Conservation (phyloP, 768 basidiomycete genomes). For the Hirschioporus abietinus region DNA sequence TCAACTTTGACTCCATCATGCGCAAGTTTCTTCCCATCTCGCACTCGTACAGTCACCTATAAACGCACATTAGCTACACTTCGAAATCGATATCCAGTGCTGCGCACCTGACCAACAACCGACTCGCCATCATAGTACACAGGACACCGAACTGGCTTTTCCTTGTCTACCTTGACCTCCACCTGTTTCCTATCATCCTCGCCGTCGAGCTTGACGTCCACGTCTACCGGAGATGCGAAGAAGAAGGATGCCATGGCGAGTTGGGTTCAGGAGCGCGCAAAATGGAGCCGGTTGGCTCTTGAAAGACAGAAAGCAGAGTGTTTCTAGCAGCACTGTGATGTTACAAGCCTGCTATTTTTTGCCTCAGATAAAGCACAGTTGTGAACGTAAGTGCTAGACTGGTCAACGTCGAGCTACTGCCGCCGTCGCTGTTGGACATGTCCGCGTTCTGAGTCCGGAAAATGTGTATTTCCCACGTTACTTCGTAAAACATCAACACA, state of each 20-base stretch:
- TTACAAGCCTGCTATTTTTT: no score
- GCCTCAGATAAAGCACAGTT: no score
- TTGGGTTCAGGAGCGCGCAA: not conserved
- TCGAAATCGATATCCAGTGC: not conserved
- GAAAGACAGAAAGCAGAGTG: no score
- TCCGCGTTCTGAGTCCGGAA: not conserved
- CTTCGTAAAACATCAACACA: not conserved
- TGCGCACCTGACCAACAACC: constrained; percentile 75
- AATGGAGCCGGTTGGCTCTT: no score
- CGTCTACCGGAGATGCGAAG: constrained; percentile 86
- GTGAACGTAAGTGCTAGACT: no score
- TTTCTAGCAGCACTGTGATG: no score
- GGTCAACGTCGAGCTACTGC: no score
- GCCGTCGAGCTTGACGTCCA: constrained; percentile 82
- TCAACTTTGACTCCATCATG: constrained; percentile 99
- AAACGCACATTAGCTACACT: not conserved
- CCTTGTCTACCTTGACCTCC: constrained; percentile 87
- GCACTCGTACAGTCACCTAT: constrained; percentile 80
- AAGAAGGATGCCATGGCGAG: constrained; percentile 78
- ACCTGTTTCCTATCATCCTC: constrained; percentile 87
- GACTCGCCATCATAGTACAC: constrained; percentile 96
- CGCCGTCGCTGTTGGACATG: no score
- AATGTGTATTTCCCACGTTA: not conserved
- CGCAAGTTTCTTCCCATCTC: constrained; percentile 90
- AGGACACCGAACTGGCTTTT: constrained; percentile 77